Evolutionary conservation across 1,284 basidiomycete genomes (phyloP).

Genomic region (Paramarasmius palmivorus): DNA sequence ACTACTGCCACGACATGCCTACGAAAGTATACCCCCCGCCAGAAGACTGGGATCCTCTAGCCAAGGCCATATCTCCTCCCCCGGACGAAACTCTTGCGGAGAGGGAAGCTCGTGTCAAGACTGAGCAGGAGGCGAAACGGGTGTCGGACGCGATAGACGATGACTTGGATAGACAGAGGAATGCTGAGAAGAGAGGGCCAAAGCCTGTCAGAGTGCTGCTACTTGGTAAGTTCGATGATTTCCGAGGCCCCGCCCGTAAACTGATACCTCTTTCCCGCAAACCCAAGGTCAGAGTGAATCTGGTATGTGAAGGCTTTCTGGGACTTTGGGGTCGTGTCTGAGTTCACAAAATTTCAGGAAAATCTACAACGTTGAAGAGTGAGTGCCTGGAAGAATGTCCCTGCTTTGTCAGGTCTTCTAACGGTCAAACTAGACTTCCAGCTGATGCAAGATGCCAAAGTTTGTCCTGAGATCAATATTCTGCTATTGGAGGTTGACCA

Average conservation of each 20-base stretch:
- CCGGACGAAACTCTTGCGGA: constrained; percentile 55
- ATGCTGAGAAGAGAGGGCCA: constrained; percentile 48
- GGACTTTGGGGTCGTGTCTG: not conserved
- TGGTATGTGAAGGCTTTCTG: constrained; percentile 39
- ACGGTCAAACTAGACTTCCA: constrained; percentile 53
- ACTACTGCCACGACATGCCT: constrained; percentile 7
- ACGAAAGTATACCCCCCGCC: constrained; percentile 9
- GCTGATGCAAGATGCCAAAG: constrained; percentile 61
- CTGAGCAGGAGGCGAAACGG: constrained; percentile 60
- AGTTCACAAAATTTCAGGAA: constrained; percentile 47
- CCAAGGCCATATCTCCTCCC: constrained; percentile 51
- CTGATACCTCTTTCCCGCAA: not conserved
- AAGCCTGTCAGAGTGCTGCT: constrained; percentile 66
- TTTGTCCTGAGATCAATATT: constrained; percentile 18
- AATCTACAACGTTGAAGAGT: constrained; percentile 68
- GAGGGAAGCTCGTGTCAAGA: constrained; percentile 46
- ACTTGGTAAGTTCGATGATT: constrained; percentile 51
- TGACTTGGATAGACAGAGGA: constrained; percentile 58
- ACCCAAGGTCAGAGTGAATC: constrained; percentile 72
- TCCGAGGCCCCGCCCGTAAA: not conserved
- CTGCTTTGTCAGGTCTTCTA: not conserved
- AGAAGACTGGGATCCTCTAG: constrained; percentile 51
- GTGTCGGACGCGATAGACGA: constrained; percentile 73
- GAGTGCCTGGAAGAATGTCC: constrained; percentile 18
- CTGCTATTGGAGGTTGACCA: not conserved